Evolutionary conservation across 805 yeast genomes (phyloP).

Genomic region (Metschnikowia arizonensis): DNA sequence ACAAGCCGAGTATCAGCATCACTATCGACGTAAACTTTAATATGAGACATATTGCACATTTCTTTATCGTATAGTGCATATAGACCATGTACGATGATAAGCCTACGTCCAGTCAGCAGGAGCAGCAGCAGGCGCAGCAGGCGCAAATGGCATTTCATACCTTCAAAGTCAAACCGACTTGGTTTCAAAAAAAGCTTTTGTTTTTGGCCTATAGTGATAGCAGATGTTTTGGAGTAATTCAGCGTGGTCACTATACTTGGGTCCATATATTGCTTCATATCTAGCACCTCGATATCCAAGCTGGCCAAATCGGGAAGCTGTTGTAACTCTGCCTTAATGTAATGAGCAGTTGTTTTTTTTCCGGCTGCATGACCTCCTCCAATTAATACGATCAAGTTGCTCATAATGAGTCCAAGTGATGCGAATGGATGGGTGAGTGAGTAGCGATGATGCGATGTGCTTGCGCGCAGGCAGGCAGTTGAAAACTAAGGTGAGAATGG

Average conservation of each 20-base stretch:
- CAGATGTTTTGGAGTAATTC: constrained; percentile 21
- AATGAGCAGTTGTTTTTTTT: constrained; percentile 35
- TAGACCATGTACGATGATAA: constrained; percentile 62
- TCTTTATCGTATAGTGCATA: constrained; percentile 69
- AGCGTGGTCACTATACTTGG: constrained; percentile 15
- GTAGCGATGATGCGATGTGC: not conserved
- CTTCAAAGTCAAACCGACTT: constrained; percentile 38
- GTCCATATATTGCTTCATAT: constrained; percentile 42
- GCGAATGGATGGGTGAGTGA: not conserved
- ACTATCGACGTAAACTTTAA: constrained; percentile 73
- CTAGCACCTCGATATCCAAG: constrained; percentile 32
- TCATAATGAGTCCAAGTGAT: not conserved
- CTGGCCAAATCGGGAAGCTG: constrained; percentile 11
- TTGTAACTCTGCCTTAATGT: constrained; percentile 31
- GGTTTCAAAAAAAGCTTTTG: constrained; percentile 31
- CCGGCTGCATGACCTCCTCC: constrained; percentile 67
- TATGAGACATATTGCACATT: constrained; percentile 51
- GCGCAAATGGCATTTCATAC: constrained; percentile 19
- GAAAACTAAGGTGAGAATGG: too few relatives aligned
- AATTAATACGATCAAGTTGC: constrained; percentile 40
- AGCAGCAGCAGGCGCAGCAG: too few relatives aligned
- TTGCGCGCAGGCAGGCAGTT: too few relatives aligned
- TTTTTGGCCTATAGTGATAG: constrained; percentile 25
- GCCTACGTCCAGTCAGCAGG: constrained; percentile 19
- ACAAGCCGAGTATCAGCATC: constrained; percentile 82